Evolutionary conservation across 2,329 filamentous ascomycete genomes (phyloP).

Genomic region (Xylariaceae sp.): DNA sequence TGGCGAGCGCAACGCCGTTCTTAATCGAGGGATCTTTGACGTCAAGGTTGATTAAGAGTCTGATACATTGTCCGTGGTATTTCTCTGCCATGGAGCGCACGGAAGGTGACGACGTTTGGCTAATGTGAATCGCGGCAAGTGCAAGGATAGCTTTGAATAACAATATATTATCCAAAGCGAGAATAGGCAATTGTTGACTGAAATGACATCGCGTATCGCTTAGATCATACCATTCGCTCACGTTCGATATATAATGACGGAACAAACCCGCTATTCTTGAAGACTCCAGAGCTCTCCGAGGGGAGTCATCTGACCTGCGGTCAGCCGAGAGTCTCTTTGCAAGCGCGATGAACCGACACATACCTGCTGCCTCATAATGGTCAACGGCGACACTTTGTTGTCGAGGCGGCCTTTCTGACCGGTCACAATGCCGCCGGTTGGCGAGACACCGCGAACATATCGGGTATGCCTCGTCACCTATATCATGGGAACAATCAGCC

Average conservation of each 20-base stretch:
- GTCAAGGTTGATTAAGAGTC: conserved; percentile 36
- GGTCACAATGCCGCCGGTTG: conserved; percentile 33
- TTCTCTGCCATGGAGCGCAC: conserved; percentile 30
- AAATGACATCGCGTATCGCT: conserved; percentile 37
- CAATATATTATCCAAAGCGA: conserved; percentile 37
- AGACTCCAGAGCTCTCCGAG: conserved; percentile 28
- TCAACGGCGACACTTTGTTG: conserved; percentile 1
- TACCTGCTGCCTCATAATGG: background rate
- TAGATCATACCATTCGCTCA: conserved; percentile 47
- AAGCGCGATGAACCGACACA: background rate
- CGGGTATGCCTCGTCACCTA: conserved; percentile 32
- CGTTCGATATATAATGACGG: conserved; percentile 34
- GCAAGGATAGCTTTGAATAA: conserved; percentile 43
- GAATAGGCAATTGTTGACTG: conserved; percentile 30
- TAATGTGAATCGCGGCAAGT: conserved; percentile 40
- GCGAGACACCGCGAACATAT: conserved; percentile 32
- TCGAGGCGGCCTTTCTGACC: conserved; percentile 20
- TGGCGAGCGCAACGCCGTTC: conserved; percentile 40
- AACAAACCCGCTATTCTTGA: conserved; percentile 35
- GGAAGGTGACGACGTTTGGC: conserved; percentile 29
- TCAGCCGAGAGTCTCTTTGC: background rate
- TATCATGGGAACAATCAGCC: background rate
- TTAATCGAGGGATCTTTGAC: conserved; percentile 27
- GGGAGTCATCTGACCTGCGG: conserved; percentile 11
- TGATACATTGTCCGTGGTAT: conserved; percentile 39